Conservation (phyloP, 2,329 filamentous ascomycete genomes). For the Aulographum hederae region DNA sequence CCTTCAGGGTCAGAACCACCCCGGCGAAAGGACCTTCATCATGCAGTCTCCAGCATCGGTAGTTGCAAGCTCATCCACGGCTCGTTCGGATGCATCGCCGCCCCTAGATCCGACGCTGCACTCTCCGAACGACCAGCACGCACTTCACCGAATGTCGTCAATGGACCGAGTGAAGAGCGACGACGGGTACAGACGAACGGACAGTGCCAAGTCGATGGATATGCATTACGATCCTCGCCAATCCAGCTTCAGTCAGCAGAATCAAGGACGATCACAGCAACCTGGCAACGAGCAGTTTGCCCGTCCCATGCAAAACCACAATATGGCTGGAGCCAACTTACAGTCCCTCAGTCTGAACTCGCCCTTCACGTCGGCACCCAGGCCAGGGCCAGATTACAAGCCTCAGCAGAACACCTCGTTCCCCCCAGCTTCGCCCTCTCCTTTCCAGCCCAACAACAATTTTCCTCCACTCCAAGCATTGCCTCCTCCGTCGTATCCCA, state of each 20-base stretch:
- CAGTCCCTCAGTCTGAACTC: slow-evolving; percentile 16
- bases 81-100: slow-evolving; percentile 15
- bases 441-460: slow-evolving; percentile 41
- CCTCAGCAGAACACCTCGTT: not conserved
- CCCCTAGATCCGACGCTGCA: slow-evolving; percentile 11
- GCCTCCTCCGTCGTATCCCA: slow-evolving; percentile 37
- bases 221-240: no score
- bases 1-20: not conserved
- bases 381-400: no score
- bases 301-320: no score
- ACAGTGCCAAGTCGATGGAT: no score
- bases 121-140: slow-evolving; percentile 13
- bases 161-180: slow-evolving; percentile 16
- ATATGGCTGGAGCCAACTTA: slow-evolving; percentile 9
- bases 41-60: slow-evolving; percentile 3
- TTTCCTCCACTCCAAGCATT: slow-evolving; percentile 42
- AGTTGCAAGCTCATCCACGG: slow-evolving; percentile 1
- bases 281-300: no score
- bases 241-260: no score
- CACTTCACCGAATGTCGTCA: slow-evolving; percentile 7
- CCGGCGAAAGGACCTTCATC: slow-evolving; percentile 2
- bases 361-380: slow-evolving; percentile 13
- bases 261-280: no score
- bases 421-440: slow-evolving; percentile 10
- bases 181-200: slow-evolving; percentile 11